Conservation (phyloP, 495 filamentous ascomycete genomes). For the Podospora pseudopauciseta region DNA sequence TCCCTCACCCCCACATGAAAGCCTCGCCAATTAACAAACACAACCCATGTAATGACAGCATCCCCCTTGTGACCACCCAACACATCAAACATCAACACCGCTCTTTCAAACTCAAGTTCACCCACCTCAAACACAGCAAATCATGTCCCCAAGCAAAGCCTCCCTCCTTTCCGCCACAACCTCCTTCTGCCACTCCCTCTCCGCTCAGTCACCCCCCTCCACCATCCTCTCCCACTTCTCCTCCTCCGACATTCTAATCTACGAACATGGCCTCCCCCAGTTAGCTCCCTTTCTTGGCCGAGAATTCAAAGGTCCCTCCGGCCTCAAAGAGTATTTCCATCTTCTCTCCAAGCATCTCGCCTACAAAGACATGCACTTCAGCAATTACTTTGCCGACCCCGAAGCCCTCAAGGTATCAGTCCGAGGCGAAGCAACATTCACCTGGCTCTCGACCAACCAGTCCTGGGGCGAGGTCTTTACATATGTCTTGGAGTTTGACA, state of each 20-base stretch:
- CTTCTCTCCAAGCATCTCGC: constrained; percentile 38
- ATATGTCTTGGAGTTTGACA: constrained; percentile 52
- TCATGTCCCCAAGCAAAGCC: constrained; percentile 19
- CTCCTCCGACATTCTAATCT: constrained; percentile 28
- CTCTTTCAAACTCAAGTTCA: neutral
- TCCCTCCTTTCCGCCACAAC: constrained; percentile 43
- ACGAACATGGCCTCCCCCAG: constrained; percentile 54
- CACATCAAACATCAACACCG: neutral
- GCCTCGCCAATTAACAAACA: too few species aligned
- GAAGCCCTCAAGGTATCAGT: constrained; percentile 43
- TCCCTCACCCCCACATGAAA: too few species aligned
- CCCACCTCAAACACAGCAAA: neutral
- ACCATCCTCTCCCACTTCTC: constrained; percentile 53
- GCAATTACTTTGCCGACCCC: constrained; percentile 51
- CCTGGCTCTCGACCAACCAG: constrained; percentile 48
- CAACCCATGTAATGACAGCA: too few species aligned
- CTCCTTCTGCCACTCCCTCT: constrained; percentile 48
- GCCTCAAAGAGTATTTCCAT: constrained; percentile 48
- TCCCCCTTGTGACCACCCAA: neutral
- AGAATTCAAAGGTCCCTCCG: constrained; percentile 47
- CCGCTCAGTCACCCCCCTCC: constrained; percentile 28
- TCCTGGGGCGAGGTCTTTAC: constrained; percentile 58
- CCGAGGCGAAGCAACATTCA: constrained; percentile 49
- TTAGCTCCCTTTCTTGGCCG: constrained; percentile 58
- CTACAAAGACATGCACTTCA: constrained; percentile 51